A percentile compares a stretch with the other conserved stretches of the same genome.
Conservation (phyloP, 2,329 filamentous ascomycete species). For the Leptodontidium sp. region DNA sequence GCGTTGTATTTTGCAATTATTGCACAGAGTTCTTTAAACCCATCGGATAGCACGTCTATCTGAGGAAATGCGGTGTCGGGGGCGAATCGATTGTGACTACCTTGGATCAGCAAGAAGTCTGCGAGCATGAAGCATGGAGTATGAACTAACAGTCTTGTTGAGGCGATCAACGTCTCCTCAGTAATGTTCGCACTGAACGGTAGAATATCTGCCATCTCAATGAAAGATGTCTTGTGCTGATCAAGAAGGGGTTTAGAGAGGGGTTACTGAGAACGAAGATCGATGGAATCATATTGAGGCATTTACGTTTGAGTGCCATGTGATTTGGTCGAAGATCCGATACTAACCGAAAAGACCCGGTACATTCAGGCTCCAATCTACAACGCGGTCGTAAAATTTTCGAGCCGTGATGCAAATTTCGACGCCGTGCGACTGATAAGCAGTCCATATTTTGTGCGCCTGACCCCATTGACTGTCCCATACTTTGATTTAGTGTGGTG, state of each 20-base stretch:
- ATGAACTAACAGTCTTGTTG: slow-evolving; percentile 25
- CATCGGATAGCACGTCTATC: slow-evolving; percentile 25
- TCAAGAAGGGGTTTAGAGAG: slow-evolving; percentile 10
- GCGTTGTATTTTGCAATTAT: slow-evolving; percentile 29
- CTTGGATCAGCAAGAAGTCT: slow-evolving; percentile 26
- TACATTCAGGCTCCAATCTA: slow-evolving; percentile 9
- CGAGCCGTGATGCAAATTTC: too few relatives aligned
- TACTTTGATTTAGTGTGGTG: background rate
- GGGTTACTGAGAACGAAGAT: slow-evolving; percentile 1
- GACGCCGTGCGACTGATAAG: background rate
- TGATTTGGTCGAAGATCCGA: slow-evolving; percentile 14
- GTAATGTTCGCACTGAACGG: slow-evolving; percentile 17
- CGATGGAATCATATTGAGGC: background rate
- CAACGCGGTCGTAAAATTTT: background rate
- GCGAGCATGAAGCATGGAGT: slow-evolving; percentile 18
- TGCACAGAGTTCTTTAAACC: slow-evolving; percentile 30
- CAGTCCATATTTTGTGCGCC: background rate
- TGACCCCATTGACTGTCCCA: background rate
- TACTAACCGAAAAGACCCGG: slow-evolving; percentile 20
- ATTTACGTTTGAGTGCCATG: slow-evolving; percentile 16
- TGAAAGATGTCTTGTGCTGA: slow-evolving; percentile 12
- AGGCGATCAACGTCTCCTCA: slow-evolving; percentile 25
- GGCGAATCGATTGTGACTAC: slow-evolving; percentile 27
- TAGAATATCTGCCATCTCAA: slow-evolving; percentile 26
- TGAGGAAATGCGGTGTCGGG: slow-evolving; percentile 22